Base-by-base conservation (phyloP, 352 stramenopile species). In the Pythium graminicola region DNA sequence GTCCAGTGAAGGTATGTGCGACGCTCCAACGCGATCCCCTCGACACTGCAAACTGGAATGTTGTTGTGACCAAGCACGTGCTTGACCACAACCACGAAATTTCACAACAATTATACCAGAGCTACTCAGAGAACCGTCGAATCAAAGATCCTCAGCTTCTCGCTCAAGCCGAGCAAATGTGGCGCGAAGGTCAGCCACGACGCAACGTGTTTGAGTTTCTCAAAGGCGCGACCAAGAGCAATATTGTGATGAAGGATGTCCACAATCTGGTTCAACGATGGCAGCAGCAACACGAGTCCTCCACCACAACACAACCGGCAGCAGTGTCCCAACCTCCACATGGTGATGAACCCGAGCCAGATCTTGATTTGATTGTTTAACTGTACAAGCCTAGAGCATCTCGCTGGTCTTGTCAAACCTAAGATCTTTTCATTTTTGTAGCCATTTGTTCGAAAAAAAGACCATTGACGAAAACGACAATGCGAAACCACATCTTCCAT, bases 161-260 rank as follows among this genome's bases (percentile, higher is more conserved):
- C n/a, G 62, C 61, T 6, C 66, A 69, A 14, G 79, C 76, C 0
- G 74, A 90, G 43, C 61, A 69, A 19, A 65, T 90, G 24, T 90
- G 79, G 79, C 67, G 68, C 24, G 57, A 65, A 10, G 79, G 79
- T 17, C 64, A 67, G 26, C 69, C 71, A 32, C 71, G 79, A 28
- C 76, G 79, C 31, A 76, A 78, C 23, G 66, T 90, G 35, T 90
- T 79, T 33, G 76, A 90, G 59, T 85, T 81, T 47, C 54, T 90
- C 14, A 86, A 88, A 47, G 75, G 81, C n/a, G 65, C 67, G 16
- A 69, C 71, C 16, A 66, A 70, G 11, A 76, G 60, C 41, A 50
- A 67, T 6, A 70, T 90, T 26, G 52, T 85, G 13, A 90, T 90
- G 79, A 90, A 90, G 41, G 79, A 90, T 48, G 70, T 90, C 10